phyloP scores from a whole-genome alignment of 768 basidiomycete genomes.

The Leccinum subgranulosum region DNA sequence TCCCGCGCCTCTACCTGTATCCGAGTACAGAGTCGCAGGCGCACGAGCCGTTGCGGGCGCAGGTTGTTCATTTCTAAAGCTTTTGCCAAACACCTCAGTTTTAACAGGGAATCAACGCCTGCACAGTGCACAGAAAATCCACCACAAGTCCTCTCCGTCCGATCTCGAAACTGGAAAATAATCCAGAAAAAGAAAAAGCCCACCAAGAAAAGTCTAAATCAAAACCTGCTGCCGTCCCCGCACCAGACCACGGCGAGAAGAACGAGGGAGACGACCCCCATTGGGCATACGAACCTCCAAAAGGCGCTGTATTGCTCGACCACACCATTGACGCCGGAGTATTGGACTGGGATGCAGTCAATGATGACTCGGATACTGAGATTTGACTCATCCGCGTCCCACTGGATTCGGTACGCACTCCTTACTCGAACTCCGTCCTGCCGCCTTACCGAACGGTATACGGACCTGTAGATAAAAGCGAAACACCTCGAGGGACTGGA shows the following conservation, averaged over 20 bases:
- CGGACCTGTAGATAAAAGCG: slow-evolving; percentile 51
- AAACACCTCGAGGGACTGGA: slow-evolving; percentile 56
- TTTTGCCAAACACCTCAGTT: slow-evolving; percentile 26
- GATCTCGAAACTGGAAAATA: slow-evolving; percentile 14
- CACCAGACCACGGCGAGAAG: slow-evolving; percentile 35
- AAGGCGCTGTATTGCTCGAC: slow-evolving; percentile 47
- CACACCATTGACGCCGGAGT: slow-evolving; percentile 41
- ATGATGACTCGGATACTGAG: slow-evolving; percentile 55
- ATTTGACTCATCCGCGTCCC: slow-evolving; percentile 72
- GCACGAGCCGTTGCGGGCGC: too few species aligned
- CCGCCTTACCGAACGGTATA: background rate
- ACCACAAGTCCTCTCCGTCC: slow-evolving; percentile 21
- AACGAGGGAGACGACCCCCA: slow-evolving; percentile 54
- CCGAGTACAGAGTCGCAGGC: too few species aligned
- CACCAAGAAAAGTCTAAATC: slow-evolving; percentile 12
- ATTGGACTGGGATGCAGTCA: slow-evolving; percentile 69
- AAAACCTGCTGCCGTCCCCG: slow-evolving; percentile 1
- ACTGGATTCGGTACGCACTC: slow-evolving; percentile 49
- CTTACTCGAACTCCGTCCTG: background rate
- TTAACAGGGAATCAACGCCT: slow-evolving; percentile 2
- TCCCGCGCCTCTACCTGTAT: too few species aligned
- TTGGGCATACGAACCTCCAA: slow-evolving; percentile 62
- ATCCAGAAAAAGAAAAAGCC: slow-evolving; percentile 8
- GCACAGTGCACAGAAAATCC: too few species aligned
- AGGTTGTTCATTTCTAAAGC: slow-evolving; percentile 26